Base-by-base conservation (phyloP, 176 grass and related monocot species). In the Urochloa ruziziensis region DNA sequence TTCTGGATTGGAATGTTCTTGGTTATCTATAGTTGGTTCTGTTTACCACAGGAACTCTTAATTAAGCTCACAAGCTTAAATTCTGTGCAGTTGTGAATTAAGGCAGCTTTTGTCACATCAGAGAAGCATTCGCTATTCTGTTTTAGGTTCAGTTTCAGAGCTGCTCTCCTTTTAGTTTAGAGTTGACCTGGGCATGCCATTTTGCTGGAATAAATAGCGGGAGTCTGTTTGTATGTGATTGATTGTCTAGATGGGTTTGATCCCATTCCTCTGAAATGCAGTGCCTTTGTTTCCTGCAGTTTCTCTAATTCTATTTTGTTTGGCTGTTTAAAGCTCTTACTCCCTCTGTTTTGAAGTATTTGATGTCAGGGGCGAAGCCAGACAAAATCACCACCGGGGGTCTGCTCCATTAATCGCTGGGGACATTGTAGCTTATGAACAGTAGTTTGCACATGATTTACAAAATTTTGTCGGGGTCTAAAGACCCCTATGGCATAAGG, bases 201-300 rank as follows among this genome's bases (percentile, higher is more conserved):
- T 73, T 83, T 35, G 67, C 40, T 74, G 23, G 17, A 64, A 72
- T 30, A 14, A 25, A 12, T 58, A 68, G 42, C 15, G 32, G 10
- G 42, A 66, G 69, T 66, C 34, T 3, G 23, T 57, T 89, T 52
- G 25, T 56, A 53, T 86, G 2, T 63, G 37, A 29, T 65, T 82
- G 13, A 28, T 82, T 86, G 4, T 82, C 49, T 58, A 47, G 4
- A 78, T 70, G 79, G 23, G 24, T 51, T 73, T 58, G 47, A 84
- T 40, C 18, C 11, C 36, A 66, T 21, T 77, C 37, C 7, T 56
- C 12, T 11, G n/a, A 72, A 72, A 64, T 24, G 2, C 5, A 43
- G 21, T 78, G 19, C 7, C 9, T 64, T 71, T 71, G 2, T 62
- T 28, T 75, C 23, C 11, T 67, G 60, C 60, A 29, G 19, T 62